These are phyloP conservation scores for Spathaspora arborariae DNA, from an alignment of 805 yeast species.

Conservation along the genomic window DNA sequence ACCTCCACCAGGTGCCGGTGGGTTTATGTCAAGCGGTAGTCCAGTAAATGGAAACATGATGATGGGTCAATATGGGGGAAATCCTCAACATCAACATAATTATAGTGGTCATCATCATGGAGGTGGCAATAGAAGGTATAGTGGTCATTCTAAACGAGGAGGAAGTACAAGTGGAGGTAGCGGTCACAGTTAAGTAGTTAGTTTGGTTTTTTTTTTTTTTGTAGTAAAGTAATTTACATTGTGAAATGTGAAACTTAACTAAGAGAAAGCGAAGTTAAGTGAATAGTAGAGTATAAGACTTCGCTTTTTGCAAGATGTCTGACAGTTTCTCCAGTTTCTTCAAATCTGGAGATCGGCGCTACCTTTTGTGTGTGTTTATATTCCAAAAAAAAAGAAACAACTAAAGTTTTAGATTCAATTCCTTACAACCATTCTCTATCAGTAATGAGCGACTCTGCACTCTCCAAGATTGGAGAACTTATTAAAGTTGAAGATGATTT, in stretches of 20 bases:
- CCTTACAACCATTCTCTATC: neutral
- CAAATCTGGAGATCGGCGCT: too few relatives aligned
- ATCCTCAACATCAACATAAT: conserved; percentile 4
- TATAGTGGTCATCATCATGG: conserved; percentile 11
- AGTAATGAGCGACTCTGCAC: conserved; percentile 1
- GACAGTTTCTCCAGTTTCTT: too few relatives aligned
- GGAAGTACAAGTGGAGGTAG: conserved; percentile 8
- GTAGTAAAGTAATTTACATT: neutral
- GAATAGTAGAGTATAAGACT: too few relatives aligned
- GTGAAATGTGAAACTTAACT: too few relatives aligned
- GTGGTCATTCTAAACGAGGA: conserved; percentile 2
- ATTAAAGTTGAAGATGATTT: conserved; percentile 50
- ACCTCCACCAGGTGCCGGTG: conserved; percentile 25
- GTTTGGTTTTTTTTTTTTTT: neutral
- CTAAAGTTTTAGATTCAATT: neutral
- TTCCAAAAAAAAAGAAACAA: neutral
- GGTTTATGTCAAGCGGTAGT: conserved; percentile 21
- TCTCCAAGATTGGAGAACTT: conserved; percentile 35
- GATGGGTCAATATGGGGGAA: conserved; percentile 10
- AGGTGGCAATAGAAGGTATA: conserved; percentile 13
- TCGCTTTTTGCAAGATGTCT: too few relatives aligned
- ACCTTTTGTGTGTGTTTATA: neutral
- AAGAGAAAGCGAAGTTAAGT: too few relatives aligned
- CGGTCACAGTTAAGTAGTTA: conserved; percentile 8
- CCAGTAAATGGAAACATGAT: conserved; percentile 26